phyloP scores from a whole-genome alignment of 495 filamentous ascomycete genomes.

The Trichocladium uniseriatum region DNA sequence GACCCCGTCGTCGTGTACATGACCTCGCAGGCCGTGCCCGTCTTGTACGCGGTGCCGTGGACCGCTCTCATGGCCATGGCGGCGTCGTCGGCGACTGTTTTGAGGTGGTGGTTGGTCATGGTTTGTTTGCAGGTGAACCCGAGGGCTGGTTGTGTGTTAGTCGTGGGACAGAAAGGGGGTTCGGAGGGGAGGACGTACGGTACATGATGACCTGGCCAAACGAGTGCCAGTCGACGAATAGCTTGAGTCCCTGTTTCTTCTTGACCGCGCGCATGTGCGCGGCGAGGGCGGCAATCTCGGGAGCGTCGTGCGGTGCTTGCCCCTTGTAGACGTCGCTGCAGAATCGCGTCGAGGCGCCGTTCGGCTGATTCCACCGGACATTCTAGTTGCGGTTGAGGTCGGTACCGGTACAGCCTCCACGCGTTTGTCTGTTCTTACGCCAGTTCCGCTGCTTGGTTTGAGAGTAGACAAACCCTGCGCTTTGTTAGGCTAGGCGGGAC shows the following conservation, averaged over 20 bases:
- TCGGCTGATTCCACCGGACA: slow-evolving; percentile 39
- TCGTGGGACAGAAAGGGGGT: neutral
- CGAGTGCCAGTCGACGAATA: slow-evolving; percentile 54
- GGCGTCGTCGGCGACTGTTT: neutral
- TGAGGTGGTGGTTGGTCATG: neutral
- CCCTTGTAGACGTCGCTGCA: slow-evolving; percentile 25
- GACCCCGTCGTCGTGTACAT: slow-evolving; percentile 5
- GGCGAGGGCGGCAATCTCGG: slow-evolving; percentile 42
- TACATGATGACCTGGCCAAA: slow-evolving; percentile 43
- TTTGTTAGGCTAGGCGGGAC: neutral
- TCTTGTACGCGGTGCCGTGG: neutral
- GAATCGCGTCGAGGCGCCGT: slow-evolving; percentile 42
- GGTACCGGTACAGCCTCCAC: slow-evolving; percentile 42
- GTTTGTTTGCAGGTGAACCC: slow-evolving; percentile 1
- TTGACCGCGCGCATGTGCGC: slow-evolving; percentile 33
- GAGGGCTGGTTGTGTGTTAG: neutral
- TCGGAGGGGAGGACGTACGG: slow-evolving; percentile 9
- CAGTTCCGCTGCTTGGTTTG: slow-evolving; percentile 49
- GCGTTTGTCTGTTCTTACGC: slow-evolving; percentile 52
- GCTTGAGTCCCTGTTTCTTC: slow-evolving; percentile 38
- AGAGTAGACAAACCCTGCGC: slow-evolving; percentile 44
- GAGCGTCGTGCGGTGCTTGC: slow-evolving; percentile 34
- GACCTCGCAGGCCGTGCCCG: slow-evolving; percentile 6
- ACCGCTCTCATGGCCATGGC: neutral
- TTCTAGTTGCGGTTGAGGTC: slow-evolving; percentile 59